Conservation (phyloP, 371 early-diverging fungal genomes). For the Umbelopsis sp. region DNA sequence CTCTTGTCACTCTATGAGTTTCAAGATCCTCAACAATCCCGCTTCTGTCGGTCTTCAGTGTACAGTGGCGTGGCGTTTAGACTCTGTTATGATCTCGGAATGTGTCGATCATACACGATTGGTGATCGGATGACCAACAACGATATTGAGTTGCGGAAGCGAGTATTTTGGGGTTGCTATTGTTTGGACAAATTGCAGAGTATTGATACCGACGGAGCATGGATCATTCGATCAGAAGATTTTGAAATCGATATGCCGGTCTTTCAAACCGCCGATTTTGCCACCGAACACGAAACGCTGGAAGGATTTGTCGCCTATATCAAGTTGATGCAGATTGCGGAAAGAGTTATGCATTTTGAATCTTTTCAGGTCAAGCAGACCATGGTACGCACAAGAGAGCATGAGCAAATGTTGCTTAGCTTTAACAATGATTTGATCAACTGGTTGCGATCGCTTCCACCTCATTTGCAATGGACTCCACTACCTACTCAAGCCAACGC, state of each 20-base stretch:
- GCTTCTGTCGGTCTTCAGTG: conserved; percentile 19
- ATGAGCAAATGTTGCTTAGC: conserved; percentile 30
- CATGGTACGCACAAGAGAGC: conserved; percentile 23
- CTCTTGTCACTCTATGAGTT: conserved; percentile 32
- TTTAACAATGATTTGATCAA: conserved; percentile 28
- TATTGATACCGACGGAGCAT: conserved; percentile 38
- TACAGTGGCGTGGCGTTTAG: conserved; percentile 39
- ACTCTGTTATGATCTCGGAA: conserved; percentile 34
- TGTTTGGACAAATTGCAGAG: conserved; percentile 41
- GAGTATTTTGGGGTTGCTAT: conserved; percentile 40
- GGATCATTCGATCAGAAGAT: conserved; percentile 36
- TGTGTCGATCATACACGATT: conserved; percentile 24
- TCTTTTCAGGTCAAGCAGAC: conserved; percentile 22
- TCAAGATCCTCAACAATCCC: conserved; percentile 12
- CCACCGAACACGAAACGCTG: conserved; percentile 30
- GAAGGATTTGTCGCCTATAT: conserved; percentile 33
- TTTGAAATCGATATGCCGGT: conserved; percentile 36
- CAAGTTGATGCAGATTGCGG: conserved; percentile 33
- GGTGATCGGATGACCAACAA: conserved; percentile 24
- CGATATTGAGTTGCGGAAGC: conserved; percentile 26
- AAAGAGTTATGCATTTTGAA: conserved; percentile 26
- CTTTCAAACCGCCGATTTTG: conserved; percentile 35
- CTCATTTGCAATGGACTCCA: conserved; percentile 37
- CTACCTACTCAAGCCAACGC: conserved; percentile 17
- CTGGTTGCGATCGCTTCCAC: conserved; percentile 32